Conservation (phyloP, 2,329 filamentous ascomycete species). For the Zarea fungicola region DNA sequence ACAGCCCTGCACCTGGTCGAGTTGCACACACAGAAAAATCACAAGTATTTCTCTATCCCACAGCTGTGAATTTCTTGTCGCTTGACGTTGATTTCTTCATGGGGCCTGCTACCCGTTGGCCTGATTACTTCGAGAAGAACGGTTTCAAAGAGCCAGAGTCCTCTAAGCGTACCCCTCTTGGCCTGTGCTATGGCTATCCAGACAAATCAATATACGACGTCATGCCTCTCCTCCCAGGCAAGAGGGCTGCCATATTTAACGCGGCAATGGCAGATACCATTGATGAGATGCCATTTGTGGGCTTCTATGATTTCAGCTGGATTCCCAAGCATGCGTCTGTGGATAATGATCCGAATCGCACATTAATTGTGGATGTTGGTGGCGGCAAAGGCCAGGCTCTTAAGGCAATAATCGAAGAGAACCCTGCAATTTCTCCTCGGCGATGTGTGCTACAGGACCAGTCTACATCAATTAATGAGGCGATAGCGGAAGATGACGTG, state of each 20-base stretch:
- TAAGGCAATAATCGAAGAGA: constrained; percentile 22
- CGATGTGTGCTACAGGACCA: constrained; percentile 30
- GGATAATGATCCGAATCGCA: constrained; percentile 10
- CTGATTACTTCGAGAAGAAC: constrained; percentile 28
- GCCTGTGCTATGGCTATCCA: constrained; percentile 25
- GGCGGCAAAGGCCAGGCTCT: constrained; percentile 28
- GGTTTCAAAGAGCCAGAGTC: constrained; percentile 26
- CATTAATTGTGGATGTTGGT: constrained; percentile 29
- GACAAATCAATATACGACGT: constrained; percentile 29
- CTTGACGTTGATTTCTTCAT: constrained; percentile 2
- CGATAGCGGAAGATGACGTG: constrained; percentile 7
- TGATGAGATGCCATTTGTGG: constrained; percentile 19
- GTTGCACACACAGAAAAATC: not conserved
- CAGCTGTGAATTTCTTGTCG: not conserved
- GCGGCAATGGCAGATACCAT: constrained; percentile 23
- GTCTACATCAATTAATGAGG: constrained; percentile 25
- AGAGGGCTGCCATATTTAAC: constrained; percentile 23
- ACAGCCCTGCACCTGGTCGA: not conserved
- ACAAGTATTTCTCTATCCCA: not conserved
- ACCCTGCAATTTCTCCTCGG: constrained; percentile 20
- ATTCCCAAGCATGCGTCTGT: constrained; percentile 13
- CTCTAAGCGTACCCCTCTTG: constrained; percentile 21
- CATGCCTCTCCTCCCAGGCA: constrained; percentile 18
- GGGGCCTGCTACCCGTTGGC: constrained; percentile 4
- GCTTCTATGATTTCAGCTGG: constrained; percentile 29